Percentiles rank a stretch among this genome's conserved stretches.
These are phyloP conservation scores for Xylaria castorea DNA, from an alignment of 495 filamentous ascomycete species.

Conservation along the genomic window DNA sequence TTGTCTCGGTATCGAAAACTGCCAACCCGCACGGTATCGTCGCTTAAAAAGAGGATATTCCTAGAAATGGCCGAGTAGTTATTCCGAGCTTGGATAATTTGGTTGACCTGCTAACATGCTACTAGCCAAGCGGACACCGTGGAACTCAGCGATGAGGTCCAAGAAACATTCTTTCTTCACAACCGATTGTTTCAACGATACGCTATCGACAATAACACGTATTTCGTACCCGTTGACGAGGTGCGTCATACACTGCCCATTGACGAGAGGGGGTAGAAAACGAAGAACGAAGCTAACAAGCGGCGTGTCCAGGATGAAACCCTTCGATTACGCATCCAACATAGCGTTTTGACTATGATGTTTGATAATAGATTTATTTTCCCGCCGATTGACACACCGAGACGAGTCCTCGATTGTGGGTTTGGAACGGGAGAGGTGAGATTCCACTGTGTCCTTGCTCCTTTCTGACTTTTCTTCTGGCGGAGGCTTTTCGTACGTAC, in stretches of 20 bases:
- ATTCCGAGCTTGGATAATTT: slow-evolving; percentile 25
- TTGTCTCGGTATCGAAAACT: slow-evolving; percentile 5
- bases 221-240: slow-evolving; percentile 85
- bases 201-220: slow-evolving; percentile 73
- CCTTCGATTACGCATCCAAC: slow-evolving; percentile 73
- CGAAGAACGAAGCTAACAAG: slow-evolving; percentile 31
- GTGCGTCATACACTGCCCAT: slow-evolving; percentile 50
- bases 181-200: slow-evolving; percentile 76
- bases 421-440: slow-evolving; percentile 63
- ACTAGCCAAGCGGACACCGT: slow-evolving; percentile 42
- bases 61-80: slow-evolving; percentile 42
- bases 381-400: slow-evolving; percentile 68
- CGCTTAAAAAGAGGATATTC: slow-evolving; percentile 21
- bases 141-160: slow-evolving; percentile 53
- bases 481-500: not conserved
- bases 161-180: slow-evolving; percentile 68
- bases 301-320: slow-evolving; percentile 71
- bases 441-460: slow-evolving; percentile 66
- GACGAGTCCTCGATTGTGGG: slow-evolving; percentile 78
- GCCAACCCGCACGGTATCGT: slow-evolving; percentile 29
- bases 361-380: slow-evolving; percentile 84
- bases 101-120: slow-evolving; percentile 35
- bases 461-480: not conserved
- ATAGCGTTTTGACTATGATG: slow-evolving; percentile 71
- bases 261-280: not conserved